Evolutionary conservation across 106 monocot genomes (phyloP).

Genomic region (Chionographis japonica): DNA sequence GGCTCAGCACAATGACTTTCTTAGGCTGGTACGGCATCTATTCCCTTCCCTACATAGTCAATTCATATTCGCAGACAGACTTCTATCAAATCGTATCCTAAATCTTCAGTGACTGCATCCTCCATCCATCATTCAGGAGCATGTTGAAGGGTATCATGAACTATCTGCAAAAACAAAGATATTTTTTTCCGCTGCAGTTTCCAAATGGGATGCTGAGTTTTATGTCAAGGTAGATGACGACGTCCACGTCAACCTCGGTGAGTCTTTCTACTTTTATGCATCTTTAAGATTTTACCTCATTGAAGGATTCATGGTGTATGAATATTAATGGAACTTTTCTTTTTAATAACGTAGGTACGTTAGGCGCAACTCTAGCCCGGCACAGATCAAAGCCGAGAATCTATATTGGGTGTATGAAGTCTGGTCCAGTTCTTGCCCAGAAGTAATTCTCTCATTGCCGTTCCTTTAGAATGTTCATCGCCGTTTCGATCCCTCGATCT

Average conservation of each 20-base stretch:
- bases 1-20: slow-evolving; percentile 84
- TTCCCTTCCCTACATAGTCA: not conserved
- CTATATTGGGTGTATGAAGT: slow-evolving; percentile 97
- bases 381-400: slow-evolving; percentile 87
- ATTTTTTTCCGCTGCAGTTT: slow-evolving; percentile 86
- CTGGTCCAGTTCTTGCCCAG: slow-evolving; percentile 83
- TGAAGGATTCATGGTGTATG: not conserved
- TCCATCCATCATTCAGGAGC: slow-evolving; percentile 43
- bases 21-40: slow-evolving; percentile 68
- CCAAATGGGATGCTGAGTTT: slow-evolving; percentile 94
- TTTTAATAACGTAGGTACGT: slow-evolving; percentile 50
- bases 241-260: slow-evolving; percentile 93
- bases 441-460: slow-evolving; percentile 43
- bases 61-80: too few species aligned
- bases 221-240: slow-evolving; percentile 98
- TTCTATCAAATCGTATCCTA: not conserved
- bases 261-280: not conserved
- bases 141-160: slow-evolving; percentile 97
- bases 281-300: not conserved
- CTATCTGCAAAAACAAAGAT: slow-evolving; percentile 94
- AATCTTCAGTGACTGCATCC: not conserved
- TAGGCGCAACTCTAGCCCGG: slow-evolving; percentile 73
- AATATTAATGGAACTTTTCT: not conserved
- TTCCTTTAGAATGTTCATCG: not conserved
- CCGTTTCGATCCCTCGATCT: not conserved